Conservation (phyloP, 2,329 filamentous ascomycete species). For the Arthrobotrys entomopaga region DNA sequence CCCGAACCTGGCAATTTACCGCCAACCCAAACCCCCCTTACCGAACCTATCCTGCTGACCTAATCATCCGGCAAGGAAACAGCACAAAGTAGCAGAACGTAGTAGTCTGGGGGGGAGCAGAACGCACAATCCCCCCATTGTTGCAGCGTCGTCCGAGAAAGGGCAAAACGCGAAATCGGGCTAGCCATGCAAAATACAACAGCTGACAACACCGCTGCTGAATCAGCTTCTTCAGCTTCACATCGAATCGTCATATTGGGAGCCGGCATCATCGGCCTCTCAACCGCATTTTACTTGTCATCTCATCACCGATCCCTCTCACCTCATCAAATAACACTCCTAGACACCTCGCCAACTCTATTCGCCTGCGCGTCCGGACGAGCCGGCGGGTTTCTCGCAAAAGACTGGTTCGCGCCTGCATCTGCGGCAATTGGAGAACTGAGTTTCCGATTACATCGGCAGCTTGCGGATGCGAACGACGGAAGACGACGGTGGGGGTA, state of each 20-base stretch:
- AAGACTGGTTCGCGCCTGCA: slow-evolving; percentile 74
- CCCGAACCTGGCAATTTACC: slow-evolving; percentile 15
- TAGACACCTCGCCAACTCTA: slow-evolving; percentile 70
- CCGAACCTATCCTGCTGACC: slow-evolving; percentile 25
- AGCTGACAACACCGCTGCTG: slow-evolving; percentile 19
- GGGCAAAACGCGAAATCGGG: slow-evolving; percentile 24
- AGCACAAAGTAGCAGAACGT: slow-evolving; percentile 3
- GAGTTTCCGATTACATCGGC: slow-evolving; percentile 75
- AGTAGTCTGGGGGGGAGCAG: too few relatives aligned
- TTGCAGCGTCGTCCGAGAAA: slow-evolving; percentile 16
- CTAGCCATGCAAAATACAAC: slow-evolving; percentile 31
- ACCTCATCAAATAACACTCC: slow-evolving; percentile 66
- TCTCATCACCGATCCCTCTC: slow-evolving; percentile 62
- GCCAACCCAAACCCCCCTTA: slow-evolving; percentile 26
- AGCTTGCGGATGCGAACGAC: slow-evolving; percentile 70
- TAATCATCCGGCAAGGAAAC: slow-evolving; percentile 18
- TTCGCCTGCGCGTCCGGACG: slow-evolving; percentile 79
- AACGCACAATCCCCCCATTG: too few relatives aligned
- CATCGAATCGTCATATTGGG: slow-evolving; percentile 72
- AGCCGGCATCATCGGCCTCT: slow-evolving; percentile 75
- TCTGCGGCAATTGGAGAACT: slow-evolving; percentile 71
- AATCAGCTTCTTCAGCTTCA: slow-evolving; percentile 5
- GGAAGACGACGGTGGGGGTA: slow-evolving; percentile 69
- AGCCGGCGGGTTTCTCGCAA: slow-evolving; percentile 78
- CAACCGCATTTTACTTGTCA: slow-evolving; percentile 77